Evolutionary conservation across 2,329 filamentous ascomycete genomes (phyloP), one percentile per base, ranked within the genome.

Genomic region (Pseudogymnoascus sp.): DNA sequence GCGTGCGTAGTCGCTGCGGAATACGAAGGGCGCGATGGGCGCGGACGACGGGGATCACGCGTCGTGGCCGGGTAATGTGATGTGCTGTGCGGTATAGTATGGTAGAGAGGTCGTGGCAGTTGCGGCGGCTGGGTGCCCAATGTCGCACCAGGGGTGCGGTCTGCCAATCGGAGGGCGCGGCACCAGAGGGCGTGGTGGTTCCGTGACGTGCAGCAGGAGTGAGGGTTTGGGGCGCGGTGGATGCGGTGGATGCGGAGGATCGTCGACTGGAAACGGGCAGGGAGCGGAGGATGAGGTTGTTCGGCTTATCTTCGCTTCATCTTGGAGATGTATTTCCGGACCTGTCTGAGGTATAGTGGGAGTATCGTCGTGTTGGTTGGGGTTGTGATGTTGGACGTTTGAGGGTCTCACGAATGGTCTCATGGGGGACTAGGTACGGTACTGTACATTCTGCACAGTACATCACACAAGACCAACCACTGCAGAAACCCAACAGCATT

Each of bases 141-240:
- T 33, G 49, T 55, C 28, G 49, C 49, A 55, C 49, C 49, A 55
- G 8, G 49, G 28, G 19, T 28, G 9, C 49, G 49, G 28, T 55
- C 49, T 55, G n/a, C 49, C 49, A 55, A 55, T 55, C 49, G 49
- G 49, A 55, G 16, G n/a, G 49, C 28, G n/a, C 49, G 49, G 49
- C 49, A 33, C n/a, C 49, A 55, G 25, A 55, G 16, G 23, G 49
- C 25, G 28, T 55, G 4, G 49, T 19, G 25, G n/a, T 23, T 19
- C 5, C 8, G 49, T 55, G 49, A 33, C 49, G 45, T 33, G 45
- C 45, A 55, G 25, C 19, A 33, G 9, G 25, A 33, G 25, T 19
- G 28, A 55, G 49, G 8, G 25, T 55, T 55, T 52, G 25, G 25
- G 49, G 5, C 25, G 11, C 4, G 49, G 49, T 55, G 49, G 49